Evolutionary conservation across 805 yeast genomes (phyloP), one percentile per base, ranked within the genome.

Genomic region (Pichia exigua): DNA sequence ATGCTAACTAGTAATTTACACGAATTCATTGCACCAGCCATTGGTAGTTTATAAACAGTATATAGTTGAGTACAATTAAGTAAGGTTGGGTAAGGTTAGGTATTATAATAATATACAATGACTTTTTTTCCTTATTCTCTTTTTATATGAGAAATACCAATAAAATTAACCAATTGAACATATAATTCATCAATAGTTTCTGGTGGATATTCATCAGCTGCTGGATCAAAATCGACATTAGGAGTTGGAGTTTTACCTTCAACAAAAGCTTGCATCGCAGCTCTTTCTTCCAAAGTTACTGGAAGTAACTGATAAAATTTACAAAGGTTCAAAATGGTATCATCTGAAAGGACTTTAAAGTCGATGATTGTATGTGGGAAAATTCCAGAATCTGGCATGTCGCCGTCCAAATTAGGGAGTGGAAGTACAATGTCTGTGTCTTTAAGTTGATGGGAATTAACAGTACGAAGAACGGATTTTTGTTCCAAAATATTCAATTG

Each of bases 1-100:
- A 83, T 89, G 87, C 89, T 87, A 61, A 88, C 99, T 0, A 79
- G 89, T 4, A 87, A 91, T 63, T 70, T 92, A 30, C 90, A 89
- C 54, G 74, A 77, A 46, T 76, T 73, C 53, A 81, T 94, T 26
- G 84, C 85, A 0, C 73, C 70, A 9, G 83, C 90, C 0, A 91
- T 77, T 63, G 66, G 10, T 60, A 59, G 24, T 46, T 56, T 63
- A 54, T 48, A 49, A 52, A 30, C 10, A 21, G 13, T 4, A 18
- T n/a, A 15, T 20, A 8, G 6, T 20, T 18, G 11, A 11, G 32
- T 28, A 26, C 9, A 26, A 26, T 5, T 26, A 26, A 26, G 28
- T 26, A 26, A 9, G 28, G n/a, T n/a, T n/a, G n/a, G n/a, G n/a
- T n/a, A n/a, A n/a, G n/a, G n/a, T n/a, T n/a, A n/a, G n/a, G n/a